Conservation (phyloP, 1,139 yeast genomes). For the Arxiozyma heterogenica region DNA sequence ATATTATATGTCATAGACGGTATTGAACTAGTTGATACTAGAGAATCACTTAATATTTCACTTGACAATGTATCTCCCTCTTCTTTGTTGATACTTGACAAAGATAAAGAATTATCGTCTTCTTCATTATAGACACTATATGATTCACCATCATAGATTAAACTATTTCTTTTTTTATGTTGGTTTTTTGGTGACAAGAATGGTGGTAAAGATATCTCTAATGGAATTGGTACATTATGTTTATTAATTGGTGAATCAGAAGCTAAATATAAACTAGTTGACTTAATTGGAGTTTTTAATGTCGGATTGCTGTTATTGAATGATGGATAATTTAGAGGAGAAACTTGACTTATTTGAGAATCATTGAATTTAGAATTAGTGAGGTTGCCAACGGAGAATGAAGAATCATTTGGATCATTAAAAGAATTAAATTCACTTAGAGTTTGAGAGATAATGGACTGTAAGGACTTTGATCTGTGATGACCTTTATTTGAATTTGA, state of each 20-base stretch:
- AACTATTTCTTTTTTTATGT: constrained; percentile 17
- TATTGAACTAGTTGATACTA: constrained; percentile 17
- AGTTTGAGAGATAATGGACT: constrained; percentile 25
- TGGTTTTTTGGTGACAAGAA: constrained; percentile 30
- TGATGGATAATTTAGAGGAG: constrained; percentile 7
- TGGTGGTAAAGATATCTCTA: constrained; percentile 32
- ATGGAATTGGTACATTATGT: constrained; percentile 31
- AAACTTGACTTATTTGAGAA: constrained; percentile 6
- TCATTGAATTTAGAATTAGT: not conserved
- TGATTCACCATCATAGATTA: constrained; percentile 27
- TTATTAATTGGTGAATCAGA: constrained; percentile 32
- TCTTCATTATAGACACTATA: constrained; percentile 18
- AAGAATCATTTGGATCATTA: not conserved
- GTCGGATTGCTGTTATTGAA: constrained; percentile 1
- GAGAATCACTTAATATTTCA: constrained; percentile 6
- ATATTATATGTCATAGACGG: constrained; percentile 25
- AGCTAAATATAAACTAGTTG: constrained; percentile 23
- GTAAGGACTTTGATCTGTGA: constrained; percentile 19
- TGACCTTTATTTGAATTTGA: constrained; percentile 3
- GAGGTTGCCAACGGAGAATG: not conserved
- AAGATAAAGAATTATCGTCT: not conserved
- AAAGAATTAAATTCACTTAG: constrained; percentile 11
- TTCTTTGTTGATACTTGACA: not conserved
- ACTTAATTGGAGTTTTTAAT: constrained; percentile 1
- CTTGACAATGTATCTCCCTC: not conserved